Conservation (phyloP, 1,284 basidiomycete species). For the Ceratobasidium sp. region DNA sequence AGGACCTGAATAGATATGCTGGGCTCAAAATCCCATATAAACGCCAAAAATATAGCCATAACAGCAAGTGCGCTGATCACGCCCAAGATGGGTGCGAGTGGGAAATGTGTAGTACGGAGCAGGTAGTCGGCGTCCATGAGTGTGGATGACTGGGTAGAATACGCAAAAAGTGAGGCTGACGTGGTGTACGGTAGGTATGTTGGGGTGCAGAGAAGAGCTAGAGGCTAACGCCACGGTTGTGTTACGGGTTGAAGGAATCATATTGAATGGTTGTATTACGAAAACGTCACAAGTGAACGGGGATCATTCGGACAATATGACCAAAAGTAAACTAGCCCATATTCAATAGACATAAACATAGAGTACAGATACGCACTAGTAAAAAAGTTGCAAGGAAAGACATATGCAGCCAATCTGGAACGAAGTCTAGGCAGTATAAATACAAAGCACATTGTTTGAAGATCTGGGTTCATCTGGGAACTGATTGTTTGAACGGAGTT, state of each 20-base stretch:
- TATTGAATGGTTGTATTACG: not conserved
- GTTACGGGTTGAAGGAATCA: not conserved
- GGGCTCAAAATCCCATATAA: not conserved
- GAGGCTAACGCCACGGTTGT: not conserved
- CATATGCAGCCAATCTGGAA: too few relatives aligned
- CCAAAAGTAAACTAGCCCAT: not conserved
- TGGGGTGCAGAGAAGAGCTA: not conserved
- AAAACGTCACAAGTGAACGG: not conserved
- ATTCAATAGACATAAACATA: too few relatives aligned
- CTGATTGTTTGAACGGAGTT: too few relatives aligned
- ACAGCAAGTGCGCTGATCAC: not conserved
- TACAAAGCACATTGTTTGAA: too few relatives aligned
- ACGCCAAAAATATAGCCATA: not conserved
- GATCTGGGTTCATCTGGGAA: too few relatives aligned
- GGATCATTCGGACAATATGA: not conserved
- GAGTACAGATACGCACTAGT: too few relatives aligned
- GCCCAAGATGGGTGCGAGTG: not conserved
- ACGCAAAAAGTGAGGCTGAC: not conserved
- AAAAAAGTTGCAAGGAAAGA: too few relatives aligned
- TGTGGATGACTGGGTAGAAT: not conserved
- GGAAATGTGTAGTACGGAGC: not conserved
- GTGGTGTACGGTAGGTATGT: not conserved
- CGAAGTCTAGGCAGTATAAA: too few relatives aligned
- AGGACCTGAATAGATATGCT: not conserved
- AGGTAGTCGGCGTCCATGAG: not conserved